Percentiles rank a stretch among this genome's conserved stretches.
Conservation (phyloP, 2,329 filamentous ascomycete genomes). For the Teratosphaeria nubilosa region DNA sequence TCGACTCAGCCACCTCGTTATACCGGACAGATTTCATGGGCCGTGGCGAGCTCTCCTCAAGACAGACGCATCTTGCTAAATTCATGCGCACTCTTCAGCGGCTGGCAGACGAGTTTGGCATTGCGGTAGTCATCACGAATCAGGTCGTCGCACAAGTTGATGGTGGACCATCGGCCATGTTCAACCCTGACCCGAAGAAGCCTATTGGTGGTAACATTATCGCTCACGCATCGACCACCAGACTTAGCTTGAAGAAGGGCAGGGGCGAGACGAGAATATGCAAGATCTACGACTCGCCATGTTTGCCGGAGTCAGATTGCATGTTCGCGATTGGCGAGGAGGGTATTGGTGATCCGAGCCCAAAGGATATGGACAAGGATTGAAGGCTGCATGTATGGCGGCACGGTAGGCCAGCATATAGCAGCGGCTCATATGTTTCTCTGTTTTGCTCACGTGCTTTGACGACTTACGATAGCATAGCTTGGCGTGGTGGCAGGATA, state of each 20-base stretch:
- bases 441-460: conserved; percentile 1
- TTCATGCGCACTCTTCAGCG: conserved; percentile 79
- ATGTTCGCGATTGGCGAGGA: conserved; percentile 96
- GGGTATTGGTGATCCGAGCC: conserved; percentile 88
- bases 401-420: neutral
- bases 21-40: conserved; percentile 96
- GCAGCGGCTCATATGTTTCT: neutral
- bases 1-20: conserved; percentile 89
- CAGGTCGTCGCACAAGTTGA: conserved; percentile 98
- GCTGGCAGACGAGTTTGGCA: conserved; percentile 73
- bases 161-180: conserved; percentile 92
- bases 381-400: conserved; percentile 5
- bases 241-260: conserved; percentile 91
- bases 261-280: conserved; percentile 90
- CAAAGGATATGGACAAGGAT: conserved; percentile 90
- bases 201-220: conserved; percentile 98
- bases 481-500: neutral
- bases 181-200: conserved; percentile 98
- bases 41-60: conserved; percentile 89
- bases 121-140: conserved; percentile 97
- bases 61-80: conserved; percentile 80
- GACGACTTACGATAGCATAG: conserved; percentile 3
- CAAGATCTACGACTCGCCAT: conserved; percentile 98
- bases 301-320: conserved; percentile 90
- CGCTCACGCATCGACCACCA: conserved; percentile 89